Percentiles rank a stretch among this genome's conserved stretches.
phyloP scores from a whole-genome alignment of 2,329 filamentous ascomycete species.

The Scopulariopsis brevicaulis region DNA sequence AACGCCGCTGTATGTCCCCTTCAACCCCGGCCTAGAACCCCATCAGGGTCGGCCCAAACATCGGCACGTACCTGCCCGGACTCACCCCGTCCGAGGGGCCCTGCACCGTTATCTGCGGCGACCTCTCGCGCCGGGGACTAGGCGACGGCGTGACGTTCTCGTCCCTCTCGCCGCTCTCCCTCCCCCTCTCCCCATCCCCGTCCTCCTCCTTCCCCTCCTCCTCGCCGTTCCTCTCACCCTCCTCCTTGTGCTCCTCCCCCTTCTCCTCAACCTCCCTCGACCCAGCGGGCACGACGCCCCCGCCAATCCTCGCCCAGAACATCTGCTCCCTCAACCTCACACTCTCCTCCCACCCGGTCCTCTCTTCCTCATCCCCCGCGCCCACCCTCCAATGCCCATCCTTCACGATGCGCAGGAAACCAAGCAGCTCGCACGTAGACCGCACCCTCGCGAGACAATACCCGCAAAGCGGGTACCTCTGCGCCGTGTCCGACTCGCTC shows the following conservation, averaged over 20 bases:
- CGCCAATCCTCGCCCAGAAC: constrained; percentile 92
- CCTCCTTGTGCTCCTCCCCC: not conserved
- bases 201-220: not conserved
- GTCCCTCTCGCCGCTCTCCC: constrained; percentile 21
- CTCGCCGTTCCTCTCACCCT: not conserved
- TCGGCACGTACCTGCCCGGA: not conserved
- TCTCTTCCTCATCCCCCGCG: constrained; percentile 73
- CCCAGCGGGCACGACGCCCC: constrained; percentile 67
- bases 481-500: constrained; percentile 74
- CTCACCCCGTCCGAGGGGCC: not conserved
- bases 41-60: not conserved
- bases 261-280: not conserved
- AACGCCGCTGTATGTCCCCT: not conserved
- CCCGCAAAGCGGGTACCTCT: constrained; percentile 79
- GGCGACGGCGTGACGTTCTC: constrained; percentile 3
- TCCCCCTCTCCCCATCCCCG: constrained; percentile 16
- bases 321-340: constrained; percentile 83
- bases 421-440: constrained; percentile 84
- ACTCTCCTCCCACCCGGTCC: constrained; percentile 88
- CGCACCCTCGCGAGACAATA: constrained; percentile 79
- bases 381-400: constrained; percentile 77
- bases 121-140: not conserved
- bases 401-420: constrained; percentile 81
- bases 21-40: not conserved
- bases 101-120: not conserved